Evolutionary conservation across 805 yeast species (phyloP), one percentile per base, ranked within the genome.

Genomic region (Candida fluviatilis): DNA sequence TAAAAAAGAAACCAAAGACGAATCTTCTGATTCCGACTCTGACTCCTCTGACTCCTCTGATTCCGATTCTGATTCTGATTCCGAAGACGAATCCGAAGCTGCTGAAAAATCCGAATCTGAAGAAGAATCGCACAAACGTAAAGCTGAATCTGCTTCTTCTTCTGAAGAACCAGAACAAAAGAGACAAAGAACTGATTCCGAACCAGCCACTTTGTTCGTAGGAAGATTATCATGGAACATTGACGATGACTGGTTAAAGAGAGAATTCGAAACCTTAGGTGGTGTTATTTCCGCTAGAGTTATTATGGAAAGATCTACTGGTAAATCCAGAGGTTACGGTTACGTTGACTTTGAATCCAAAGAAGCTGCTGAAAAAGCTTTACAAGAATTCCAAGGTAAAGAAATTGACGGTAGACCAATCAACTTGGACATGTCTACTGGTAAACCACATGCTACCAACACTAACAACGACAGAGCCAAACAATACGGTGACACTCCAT

Each of bases 321-420:
- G 90, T 54, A 85, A 87, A 71, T 88, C 96, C 40, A 83, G 91
- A 76, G 99, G 99, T 65, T 91, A 86, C 76, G 95, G 95, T 63
- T 93, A 93, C 71, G 96, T 93, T 64, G 99, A 93, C 64, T 93
- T 93, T 60, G 88, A 79, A 53, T 67, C 75, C 55, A 79, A 78
- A 57, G 76, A 77, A 18, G 72, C 71, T 45, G 99, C 97, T 50
- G 89, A 87, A 64, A 83, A 82, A 66, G 98, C 98, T 7, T 64
- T 91, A 45, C 71, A 71, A 45, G 86, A 82, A 61, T 76, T 74
- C 78, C 95, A 89, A 70, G 98, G 95, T 60, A 80, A 75, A 62
- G 98, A 91, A 72, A 83, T 93, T 51, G 99, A 93, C 55, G 98
- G 99, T 55, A 84, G 99, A 77, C 87, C 95, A 61, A 78, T 93